Percentiles rank a stretch among this genome's conserved stretches.
These are phyloP conservation scores for Aspergillus indologenus DNA, from an alignment of 495 filamentous ascomycete species.

Conservation along the genomic window DNA sequence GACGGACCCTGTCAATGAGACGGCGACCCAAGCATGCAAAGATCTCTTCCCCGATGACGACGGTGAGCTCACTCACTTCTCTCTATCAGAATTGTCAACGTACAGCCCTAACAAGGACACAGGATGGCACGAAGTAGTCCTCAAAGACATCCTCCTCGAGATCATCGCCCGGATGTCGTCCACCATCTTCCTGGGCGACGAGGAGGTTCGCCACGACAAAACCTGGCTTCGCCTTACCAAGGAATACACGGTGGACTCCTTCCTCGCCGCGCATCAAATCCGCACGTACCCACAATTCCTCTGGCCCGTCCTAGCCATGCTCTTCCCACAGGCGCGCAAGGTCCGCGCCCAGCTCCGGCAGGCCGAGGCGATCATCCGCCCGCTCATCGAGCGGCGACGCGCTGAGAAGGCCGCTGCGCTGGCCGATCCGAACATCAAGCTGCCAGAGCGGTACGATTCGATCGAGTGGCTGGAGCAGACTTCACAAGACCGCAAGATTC, in stretches of 20 bases:
- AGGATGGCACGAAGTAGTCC: constrained; percentile 21
- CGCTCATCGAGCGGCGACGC: constrained; percentile 16
- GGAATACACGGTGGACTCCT: constrained; percentile 38
- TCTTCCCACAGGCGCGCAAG: constrained; percentile 10
- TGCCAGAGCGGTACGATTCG: no score
- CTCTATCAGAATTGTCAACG: background rate
- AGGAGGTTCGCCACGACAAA: constrained; percentile 40
- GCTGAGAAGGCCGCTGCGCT: no score
- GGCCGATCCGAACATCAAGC: no score
- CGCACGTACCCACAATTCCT: constrained; percentile 33
- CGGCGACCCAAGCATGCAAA: background rate
- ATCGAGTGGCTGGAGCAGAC: background rate
- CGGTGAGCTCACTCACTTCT: background rate
- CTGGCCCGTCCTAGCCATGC: constrained; percentile 29
- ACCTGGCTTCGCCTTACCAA: constrained; percentile 38
- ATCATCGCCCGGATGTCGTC: constrained; percentile 47
- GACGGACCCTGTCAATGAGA: background rate
- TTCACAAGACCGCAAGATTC: background rate
- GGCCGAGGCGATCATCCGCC: constrained; percentile 11
- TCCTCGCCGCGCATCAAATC: constrained; percentile 29
- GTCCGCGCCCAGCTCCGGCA: constrained; percentile 5
- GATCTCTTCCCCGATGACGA: constrained; percentile 2
- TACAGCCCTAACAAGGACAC: background rate
- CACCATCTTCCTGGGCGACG: constrained; percentile 44
- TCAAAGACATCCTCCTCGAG: constrained; percentile 35